A percentile compares a stretch with the other conserved stretches of the same genome.
These are phyloP conservation scores for Neurospora sublineolata DNA, from an alignment of 495 filamentous ascomycete species.

Conservation along the genomic window DNA sequence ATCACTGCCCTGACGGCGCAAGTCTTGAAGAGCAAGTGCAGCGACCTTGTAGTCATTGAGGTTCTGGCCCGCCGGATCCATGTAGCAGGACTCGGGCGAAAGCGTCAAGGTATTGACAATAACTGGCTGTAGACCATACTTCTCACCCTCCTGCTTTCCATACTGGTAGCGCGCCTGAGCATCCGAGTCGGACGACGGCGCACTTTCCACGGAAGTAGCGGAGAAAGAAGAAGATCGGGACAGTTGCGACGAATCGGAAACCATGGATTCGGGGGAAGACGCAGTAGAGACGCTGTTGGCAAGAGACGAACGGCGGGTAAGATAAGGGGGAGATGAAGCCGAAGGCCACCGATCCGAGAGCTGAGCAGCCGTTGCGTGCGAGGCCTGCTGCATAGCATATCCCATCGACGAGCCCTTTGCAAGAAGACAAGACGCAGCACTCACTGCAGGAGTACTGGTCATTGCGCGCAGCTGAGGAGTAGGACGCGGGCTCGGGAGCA, in stretches of 20 bases:
- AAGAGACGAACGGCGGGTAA: slow-evolving; percentile 60
- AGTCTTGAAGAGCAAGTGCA: slow-evolving; percentile 58
- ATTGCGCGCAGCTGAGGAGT: slow-evolving; percentile 65
- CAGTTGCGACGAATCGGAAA: slow-evolving; percentile 68
- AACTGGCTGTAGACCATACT: slow-evolving; percentile 30
- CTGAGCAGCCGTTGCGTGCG: slow-evolving; percentile 49
- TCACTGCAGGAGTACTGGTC: slow-evolving; percentile 78
- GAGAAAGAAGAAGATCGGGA: slow-evolving; percentile 67
- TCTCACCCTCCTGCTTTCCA: slow-evolving; percentile 51
- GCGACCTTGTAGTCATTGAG: slow-evolving; percentile 36
- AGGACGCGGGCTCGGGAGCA: slow-evolving; percentile 67
- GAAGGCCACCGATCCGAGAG: slow-evolving; percentile 46
- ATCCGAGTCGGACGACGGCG: slow-evolving; percentile 59
- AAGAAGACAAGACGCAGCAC: slow-evolving; percentile 48
- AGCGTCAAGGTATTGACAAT: slow-evolving; percentile 42
- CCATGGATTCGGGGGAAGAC: slow-evolving; percentile 85
- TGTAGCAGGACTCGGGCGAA: slow-evolving; percentile 49
- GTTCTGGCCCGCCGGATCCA: slow-evolving; percentile 41
- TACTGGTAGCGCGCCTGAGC: slow-evolving; percentile 75
- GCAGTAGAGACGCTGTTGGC: slow-evolving; percentile 65
- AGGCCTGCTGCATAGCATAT: slow-evolving; percentile 66
- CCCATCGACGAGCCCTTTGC: slow-evolving; percentile 53
- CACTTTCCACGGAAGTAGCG: slow-evolving; percentile 55
- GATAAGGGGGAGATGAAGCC: slow-evolving; percentile 43
- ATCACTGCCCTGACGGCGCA: slow-evolving; percentile 30